Conservation (phyloP, 441 rosid genomes). For the Raphanus hybrid region DNA sequence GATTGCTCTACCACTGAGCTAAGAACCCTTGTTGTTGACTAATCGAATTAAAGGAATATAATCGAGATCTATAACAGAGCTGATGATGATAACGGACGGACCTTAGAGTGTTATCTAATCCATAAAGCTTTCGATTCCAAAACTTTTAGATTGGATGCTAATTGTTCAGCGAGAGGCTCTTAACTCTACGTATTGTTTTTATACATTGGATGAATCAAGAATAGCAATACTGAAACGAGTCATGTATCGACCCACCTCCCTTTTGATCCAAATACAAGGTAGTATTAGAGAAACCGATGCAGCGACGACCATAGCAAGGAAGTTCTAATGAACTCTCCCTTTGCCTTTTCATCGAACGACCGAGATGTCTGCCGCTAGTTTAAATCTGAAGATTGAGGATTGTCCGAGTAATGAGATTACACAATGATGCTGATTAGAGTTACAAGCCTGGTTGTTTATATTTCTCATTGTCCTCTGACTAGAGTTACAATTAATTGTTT, state of each 20-base stretch:
- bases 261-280: constrained; percentile 32
- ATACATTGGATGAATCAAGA: not conserved
- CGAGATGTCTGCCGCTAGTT: not conserved
- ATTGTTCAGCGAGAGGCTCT: not conserved
- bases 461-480: too few species aligned
- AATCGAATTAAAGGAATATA: too few species aligned
- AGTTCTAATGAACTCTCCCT: not conserved
- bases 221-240: not conserved
- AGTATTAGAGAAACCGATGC: constrained; percentile 49
- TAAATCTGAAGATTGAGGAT: not conserved
- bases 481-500: not conserved
- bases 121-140: not conserved
- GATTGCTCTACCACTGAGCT: too few species aligned
- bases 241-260: not conserved
- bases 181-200: not conserved
- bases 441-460: not conserved
- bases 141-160: not conserved
- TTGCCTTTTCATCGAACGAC: not conserved
- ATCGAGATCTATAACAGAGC: not conserved
- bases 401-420: not conserved
- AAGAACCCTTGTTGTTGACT: too few species aligned
- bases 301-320: constrained; percentile 31
- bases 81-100: not conserved
- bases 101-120: not conserved
- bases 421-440: constrained; percentile 7